These are phyloP conservation scores for Pleurotus djamor DNA, from an alignment of 768 basidiomycete genomes.

Conservation along the genomic window DNA sequence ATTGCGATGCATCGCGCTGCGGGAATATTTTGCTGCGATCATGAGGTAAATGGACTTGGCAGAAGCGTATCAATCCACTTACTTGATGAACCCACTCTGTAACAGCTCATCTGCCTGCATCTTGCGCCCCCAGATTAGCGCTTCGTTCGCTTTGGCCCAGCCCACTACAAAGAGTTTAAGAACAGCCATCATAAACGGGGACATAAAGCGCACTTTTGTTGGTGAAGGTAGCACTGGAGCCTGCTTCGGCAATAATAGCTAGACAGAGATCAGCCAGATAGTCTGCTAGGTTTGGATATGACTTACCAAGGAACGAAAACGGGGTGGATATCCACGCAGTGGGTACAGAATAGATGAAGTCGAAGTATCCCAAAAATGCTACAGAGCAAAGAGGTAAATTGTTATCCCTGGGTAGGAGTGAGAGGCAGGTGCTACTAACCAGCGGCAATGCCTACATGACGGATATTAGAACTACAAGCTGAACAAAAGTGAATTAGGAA, in stretches of 20 bases:
- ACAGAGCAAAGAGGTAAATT: neutral
- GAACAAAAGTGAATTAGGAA: neutral
- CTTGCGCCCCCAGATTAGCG: conserved; percentile 69
- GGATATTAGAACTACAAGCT: neutral
- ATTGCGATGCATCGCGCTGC: conserved; percentile 43
- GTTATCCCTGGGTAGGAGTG: too few species aligned
- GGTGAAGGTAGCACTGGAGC: conserved; percentile 66
- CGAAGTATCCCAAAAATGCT: conserved; percentile 73
- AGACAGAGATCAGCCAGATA: neutral
- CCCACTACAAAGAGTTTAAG: conserved; percentile 47
- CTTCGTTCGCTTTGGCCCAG: conserved; percentile 66
- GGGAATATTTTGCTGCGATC: conserved; percentile 58
- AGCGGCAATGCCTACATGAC: conserved; percentile 56
- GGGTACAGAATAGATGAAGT: conserved; percentile 69
- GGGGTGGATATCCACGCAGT: conserved; percentile 62
- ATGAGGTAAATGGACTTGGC: neutral
- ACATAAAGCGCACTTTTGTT: conserved; percentile 32
- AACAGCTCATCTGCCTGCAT: conserved; percentile 56
- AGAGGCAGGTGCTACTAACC: conserved; percentile 28
- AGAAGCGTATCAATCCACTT: conserved; percentile 11
- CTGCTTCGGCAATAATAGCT: conserved; percentile 70
- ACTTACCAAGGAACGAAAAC: conserved; percentile 61
- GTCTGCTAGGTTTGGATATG: neutral
- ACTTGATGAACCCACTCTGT: conserved; percentile 67
- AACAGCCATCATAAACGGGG: neutral